Evolutionary conservation across 2,329 filamentous ascomycete genomes (phyloP).

Genomic region (Chlorencoelia australis): DNA sequence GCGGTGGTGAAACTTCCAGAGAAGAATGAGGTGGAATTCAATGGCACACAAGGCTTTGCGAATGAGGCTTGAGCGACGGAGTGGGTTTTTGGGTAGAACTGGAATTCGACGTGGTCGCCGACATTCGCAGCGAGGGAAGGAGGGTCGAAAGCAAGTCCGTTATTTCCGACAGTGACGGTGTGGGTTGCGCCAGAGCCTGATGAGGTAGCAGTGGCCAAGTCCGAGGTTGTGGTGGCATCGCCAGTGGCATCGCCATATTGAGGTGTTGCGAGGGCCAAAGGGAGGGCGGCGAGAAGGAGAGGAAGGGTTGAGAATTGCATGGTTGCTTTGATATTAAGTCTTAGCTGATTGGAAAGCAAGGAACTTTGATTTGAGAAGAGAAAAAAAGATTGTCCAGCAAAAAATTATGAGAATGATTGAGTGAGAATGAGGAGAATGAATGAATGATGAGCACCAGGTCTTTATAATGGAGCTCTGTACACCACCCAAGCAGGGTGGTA

Average conservation of each 20-base stretch:
- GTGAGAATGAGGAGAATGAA: not conserved
- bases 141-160: conserved; percentile 38
- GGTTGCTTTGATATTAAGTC: not conserved
- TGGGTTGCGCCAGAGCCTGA: conserved; percentile 14
- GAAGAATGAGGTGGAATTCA: conserved; percentile 20
- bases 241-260: conserved; percentile 4
- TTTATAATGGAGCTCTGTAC: too few species aligned
- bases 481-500: too few species aligned
- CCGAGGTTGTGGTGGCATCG: conserved; percentile 11
- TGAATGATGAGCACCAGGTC: too few species aligned
- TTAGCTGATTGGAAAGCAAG: too few species aligned
- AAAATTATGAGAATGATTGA: not conserved
- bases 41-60: conserved; percentile 25
- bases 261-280: conserved; percentile 14
- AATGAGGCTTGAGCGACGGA: conserved; percentile 33
- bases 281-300: conserved; percentile 13
- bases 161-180: conserved; percentile 25
- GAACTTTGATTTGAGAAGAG: not conserved
- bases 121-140: conserved; percentile 37
- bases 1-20: conserved; percentile 14
- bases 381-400: too few species aligned
- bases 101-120: conserved; percentile 44
- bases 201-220: conserved; percentile 5
- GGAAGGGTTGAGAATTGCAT: not conserved
- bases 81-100: conserved; percentile 43